phyloP scores from a whole-genome alignment of 1,139 yeast species.

The Kodamaea sp. region DNA sequence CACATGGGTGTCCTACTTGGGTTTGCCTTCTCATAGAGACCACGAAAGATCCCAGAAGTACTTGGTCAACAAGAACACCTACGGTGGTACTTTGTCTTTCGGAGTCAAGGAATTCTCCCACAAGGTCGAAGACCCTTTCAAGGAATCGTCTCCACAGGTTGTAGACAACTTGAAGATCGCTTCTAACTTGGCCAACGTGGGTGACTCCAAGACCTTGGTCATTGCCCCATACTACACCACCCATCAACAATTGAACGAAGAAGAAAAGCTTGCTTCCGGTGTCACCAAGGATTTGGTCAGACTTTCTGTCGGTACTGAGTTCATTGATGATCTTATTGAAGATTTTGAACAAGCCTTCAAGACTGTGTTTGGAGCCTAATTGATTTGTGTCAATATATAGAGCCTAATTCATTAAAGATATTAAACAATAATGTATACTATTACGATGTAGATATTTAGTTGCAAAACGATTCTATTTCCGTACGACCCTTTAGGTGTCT shows the following conservation, averaged over 20 bases:
- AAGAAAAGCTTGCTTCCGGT: constrained; percentile 80
- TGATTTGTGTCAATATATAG: too few relatives aligned
- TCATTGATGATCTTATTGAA: constrained; percentile 81
- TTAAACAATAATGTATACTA: too few relatives aligned
- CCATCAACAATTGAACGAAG: constrained; percentile 84
- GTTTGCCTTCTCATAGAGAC: constrained; percentile 78
- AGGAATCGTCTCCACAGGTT: constrained; percentile 75
- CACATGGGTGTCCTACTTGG: constrained; percentile 89
- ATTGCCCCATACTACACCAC: constrained; percentile 96
- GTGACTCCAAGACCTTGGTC: constrained; percentile 92
- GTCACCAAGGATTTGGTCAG: constrained; percentile 86
- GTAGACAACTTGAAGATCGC: constrained; percentile 83
- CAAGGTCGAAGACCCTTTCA: constrained; percentile 54
- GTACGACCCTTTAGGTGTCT: too few relatives aligned
- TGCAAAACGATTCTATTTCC: too few relatives aligned
- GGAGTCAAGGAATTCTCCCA: constrained; percentile 73
- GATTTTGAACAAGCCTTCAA: constrained; percentile 85
- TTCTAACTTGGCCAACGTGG: constrained; percentile 92
- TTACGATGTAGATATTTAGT: too few relatives aligned
- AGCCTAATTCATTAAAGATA: too few relatives aligned
- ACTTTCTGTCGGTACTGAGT: constrained; percentile 87
- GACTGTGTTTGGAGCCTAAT: constrained; percentile 35
- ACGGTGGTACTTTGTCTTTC: constrained; percentile 85
- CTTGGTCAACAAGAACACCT: constrained; percentile 60
- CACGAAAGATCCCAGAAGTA: constrained; percentile 84